Evolutionary conservation across 116 monocot genomes (phyloP).

Genomic region (Zostera marina): DNA sequence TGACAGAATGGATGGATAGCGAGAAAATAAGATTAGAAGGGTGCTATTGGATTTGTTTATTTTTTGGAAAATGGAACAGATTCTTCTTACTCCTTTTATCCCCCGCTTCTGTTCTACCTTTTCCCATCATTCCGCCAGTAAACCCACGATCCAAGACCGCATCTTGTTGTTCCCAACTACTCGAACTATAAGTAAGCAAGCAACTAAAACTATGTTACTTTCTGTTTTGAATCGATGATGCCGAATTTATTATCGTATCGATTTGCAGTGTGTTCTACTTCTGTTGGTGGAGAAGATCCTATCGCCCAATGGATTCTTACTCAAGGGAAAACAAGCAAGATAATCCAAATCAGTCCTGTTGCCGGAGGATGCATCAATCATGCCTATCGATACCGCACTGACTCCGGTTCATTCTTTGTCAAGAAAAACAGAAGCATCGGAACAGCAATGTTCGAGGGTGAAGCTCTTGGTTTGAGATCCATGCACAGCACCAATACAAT

Average conservation of each 20-base stretch:
- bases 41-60: too few species aligned
- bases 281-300: conserved; percentile 44
- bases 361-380: conserved; percentile 84
- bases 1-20: too few species aligned
- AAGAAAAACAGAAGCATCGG: conserved; percentile 90
- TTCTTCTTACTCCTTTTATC: too few species aligned
- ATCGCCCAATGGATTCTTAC: conserved; percentile 81
- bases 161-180: too few species aligned
- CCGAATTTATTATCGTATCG: background rate
- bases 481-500: conserved; percentile 76
- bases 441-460: conserved; percentile 89
- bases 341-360: conserved; percentile 50
- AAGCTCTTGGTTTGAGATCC: conserved; percentile 60
- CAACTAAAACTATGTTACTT: too few species aligned
- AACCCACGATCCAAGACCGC: too few species aligned
- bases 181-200: too few species aligned
- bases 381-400: conserved; percentile 70
- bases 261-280: conserved; percentile 44
- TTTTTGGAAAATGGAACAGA: too few species aligned
- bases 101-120: too few species aligned
- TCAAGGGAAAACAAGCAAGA: conserved; percentile 63
- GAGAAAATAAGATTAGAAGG: too few species aligned
- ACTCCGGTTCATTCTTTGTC: conserved; percentile 71
- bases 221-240: too few species aligned
- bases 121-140: too few species aligned